Conservation (phyloP, 768 basidiomycete genomes). For the Sistotremastrum niveocremeum region DNA sequence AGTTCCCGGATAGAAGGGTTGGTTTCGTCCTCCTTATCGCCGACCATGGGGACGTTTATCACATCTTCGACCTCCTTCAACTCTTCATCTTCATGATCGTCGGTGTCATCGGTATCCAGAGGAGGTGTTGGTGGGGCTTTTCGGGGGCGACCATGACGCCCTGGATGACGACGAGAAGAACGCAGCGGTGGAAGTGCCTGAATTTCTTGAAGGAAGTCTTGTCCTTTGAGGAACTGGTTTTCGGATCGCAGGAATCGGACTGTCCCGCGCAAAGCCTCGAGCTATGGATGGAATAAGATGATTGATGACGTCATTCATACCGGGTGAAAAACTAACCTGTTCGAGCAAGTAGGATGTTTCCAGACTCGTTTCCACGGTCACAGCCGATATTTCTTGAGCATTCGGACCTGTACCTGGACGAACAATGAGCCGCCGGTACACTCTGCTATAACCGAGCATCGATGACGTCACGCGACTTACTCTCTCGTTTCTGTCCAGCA, state of each 20-base stretch:
- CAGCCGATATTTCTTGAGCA: conserved; percentile 42
- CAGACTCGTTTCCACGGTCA: conserved; percentile 62
- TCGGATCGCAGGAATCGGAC: conserved; percentile 88
- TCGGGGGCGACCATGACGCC: neutral
- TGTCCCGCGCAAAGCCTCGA: conserved; percentile 83
- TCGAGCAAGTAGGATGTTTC: conserved; percentile 84
- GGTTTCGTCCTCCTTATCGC: conserved; percentile 18
- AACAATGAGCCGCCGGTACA: conserved; percentile 5
- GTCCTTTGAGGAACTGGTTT: conserved; percentile 87
- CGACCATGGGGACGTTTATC: conserved; percentile 1
- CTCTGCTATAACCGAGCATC: neutral
- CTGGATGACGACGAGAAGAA: conserved; percentile 17
- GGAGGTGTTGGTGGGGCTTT: conserved; percentile 46
- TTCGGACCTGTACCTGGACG: conserved; percentile 32
- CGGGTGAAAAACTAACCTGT: conserved; percentile 38
- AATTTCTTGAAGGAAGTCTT: conserved; percentile 78
- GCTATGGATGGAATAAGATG: conserved; percentile 28
- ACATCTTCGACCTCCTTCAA: neutral
- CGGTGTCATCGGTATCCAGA: conserved; percentile 55
- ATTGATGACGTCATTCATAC: neutral
- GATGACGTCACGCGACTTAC: conserved; percentile 25
- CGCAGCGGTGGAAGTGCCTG: conserved; percentile 57
- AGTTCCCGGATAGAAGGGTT: conserved; percentile 49
- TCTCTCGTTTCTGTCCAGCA: conserved; percentile 56
- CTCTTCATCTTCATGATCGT: conserved; percentile 20